These are phyloP conservation scores for Fusarium stilboides DNA, from an alignment of 2,329 filamentous ascomycete species.

Conservation along the genomic window DNA sequence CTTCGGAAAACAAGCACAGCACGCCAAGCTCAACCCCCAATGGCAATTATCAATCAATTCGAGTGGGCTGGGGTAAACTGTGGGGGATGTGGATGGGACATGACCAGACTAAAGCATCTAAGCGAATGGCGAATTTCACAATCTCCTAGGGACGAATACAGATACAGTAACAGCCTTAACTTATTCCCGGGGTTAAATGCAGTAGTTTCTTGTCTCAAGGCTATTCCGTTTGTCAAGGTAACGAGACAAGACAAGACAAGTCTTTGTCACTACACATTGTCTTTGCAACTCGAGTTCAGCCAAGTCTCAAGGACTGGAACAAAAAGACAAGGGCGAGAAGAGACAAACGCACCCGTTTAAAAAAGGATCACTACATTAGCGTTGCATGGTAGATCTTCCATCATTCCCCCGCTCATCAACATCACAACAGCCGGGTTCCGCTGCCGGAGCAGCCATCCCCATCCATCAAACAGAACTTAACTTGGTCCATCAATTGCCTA, in stretches of 20 bases:
- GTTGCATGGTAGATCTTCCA: slow-evolving; percentile 20
- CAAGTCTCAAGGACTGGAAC: not conserved
- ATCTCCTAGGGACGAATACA: not conserved
- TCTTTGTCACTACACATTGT: not conserved
- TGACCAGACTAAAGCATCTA: slow-evolving; percentile 4
- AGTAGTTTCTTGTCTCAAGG: not conserved
- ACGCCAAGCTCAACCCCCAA: slow-evolving; percentile 39
- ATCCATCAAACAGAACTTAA: not conserved
- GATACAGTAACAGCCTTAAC: not conserved
- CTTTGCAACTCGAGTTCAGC: not conserved
- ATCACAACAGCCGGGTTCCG: slow-evolving; percentile 28
- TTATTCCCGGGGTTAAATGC: slow-evolving; percentile 8
- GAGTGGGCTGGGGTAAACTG: slow-evolving; percentile 28
- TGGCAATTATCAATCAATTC: slow-evolving; percentile 22
- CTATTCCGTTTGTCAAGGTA: not conserved
- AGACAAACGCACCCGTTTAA: not conserved
- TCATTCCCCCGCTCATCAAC: slow-evolving; percentile 6
- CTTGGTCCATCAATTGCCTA: slow-evolving; percentile 19
- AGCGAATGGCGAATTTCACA: slow-evolving; percentile 29
- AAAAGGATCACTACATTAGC: slow-evolving; percentile 4
- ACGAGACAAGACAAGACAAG: not conserved
- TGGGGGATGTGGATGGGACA: slow-evolving; percentile 33
- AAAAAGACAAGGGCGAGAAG: not conserved
- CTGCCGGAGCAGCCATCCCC: slow-evolving; percentile 21
- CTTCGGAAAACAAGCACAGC: not conserved